Percentiles rank a stretch among this genome's conserved stretches.
These are phyloP conservation scores for Gynochthodes officinalis DNA, from an alignment of 257 asterid species.

Conservation along the genomic window DNA sequence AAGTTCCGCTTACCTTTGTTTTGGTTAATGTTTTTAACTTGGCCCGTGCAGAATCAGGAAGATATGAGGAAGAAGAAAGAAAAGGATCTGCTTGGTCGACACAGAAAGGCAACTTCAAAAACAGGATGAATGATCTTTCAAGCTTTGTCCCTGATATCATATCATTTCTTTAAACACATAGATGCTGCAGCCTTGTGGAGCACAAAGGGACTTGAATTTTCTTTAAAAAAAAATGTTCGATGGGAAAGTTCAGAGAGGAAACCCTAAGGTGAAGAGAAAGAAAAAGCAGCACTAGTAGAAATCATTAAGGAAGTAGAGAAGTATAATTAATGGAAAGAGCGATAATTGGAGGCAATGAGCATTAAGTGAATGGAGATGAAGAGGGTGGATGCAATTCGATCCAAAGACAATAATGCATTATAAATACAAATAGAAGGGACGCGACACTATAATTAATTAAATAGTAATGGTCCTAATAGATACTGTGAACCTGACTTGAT, in stretches of 20 bases:
- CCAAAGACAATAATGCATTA: background rate
- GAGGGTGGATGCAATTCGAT: background rate
- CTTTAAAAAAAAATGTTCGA: too few relatives aligned
- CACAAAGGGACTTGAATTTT: too few relatives aligned
- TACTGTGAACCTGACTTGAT: conserved; percentile 22
- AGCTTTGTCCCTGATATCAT: conserved; percentile 12
- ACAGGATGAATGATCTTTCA: conserved; percentile 8
- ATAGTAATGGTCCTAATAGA: background rate
- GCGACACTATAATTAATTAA: background rate
- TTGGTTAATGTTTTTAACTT: too few relatives aligned
- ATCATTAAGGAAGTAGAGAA: background rate
- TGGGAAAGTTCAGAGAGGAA: conserved; percentile 27
- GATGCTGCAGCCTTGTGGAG: background rate
- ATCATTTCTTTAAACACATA: background rate
- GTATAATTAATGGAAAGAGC: conserved; percentile 17
- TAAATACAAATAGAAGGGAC: background rate
- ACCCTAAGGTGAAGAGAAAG: conserved; percentile 37
- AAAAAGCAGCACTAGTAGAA: background rate
- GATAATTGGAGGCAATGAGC: conserved; percentile 17
- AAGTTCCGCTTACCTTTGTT: conserved; percentile 1
- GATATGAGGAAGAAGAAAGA: too few relatives aligned
- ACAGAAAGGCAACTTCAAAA: too few relatives aligned
- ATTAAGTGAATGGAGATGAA: conserved; percentile 5
- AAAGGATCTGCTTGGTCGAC: too few relatives aligned
- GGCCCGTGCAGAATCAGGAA: too few relatives aligned